Conservation (phyloP, 2,329 filamentous ascomycete genomes). For the Xylariaceae sp. region DNA sequence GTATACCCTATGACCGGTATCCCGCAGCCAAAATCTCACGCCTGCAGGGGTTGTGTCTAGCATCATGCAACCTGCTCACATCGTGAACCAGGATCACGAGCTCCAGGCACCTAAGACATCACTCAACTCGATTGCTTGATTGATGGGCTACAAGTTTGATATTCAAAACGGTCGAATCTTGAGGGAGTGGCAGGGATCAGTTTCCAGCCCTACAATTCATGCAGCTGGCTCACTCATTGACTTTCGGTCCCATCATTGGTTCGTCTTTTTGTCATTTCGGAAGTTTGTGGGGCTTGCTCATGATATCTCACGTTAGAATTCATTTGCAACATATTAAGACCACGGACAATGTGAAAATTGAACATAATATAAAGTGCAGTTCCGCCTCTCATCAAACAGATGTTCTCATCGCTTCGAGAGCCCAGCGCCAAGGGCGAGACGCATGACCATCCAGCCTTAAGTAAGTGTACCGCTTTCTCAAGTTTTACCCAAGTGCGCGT, state of each 20-base stretch:
- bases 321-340: too few species aligned
- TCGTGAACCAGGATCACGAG: slow-evolving; percentile 18
- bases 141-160: too few species aligned
- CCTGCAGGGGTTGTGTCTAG: slow-evolving; percentile 17
- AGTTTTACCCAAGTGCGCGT: slow-evolving; percentile 7
- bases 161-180: too few species aligned
- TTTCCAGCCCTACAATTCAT: slow-evolving; percentile 12
- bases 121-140: neutral
- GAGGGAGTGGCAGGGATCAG: neutral
- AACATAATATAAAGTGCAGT: too few species aligned
- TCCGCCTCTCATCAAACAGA: too few species aligned
- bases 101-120: slow-evolving; percentile 3
- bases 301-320: slow-evolving; percentile 16
- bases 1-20: too few species aligned
- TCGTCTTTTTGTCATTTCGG: slow-evolving; percentile 4
- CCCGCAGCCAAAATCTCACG: slow-evolving; percentile 11
- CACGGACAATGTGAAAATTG: too few species aligned
- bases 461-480: slow-evolving; percentile 12
- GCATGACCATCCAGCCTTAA: too few species aligned
- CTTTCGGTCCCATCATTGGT: slow-evolving; percentile 12
- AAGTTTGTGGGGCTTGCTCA: slow-evolving; percentile 21
- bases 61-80: slow-evolving; percentile 31
- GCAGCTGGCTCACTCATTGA: slow-evolving; percentile 23
- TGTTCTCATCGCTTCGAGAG: too few species aligned
- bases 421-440: too few species aligned